Evolutionary conservation across 2,329 filamentous ascomycete genomes (phyloP).

Genomic region (Exophiala spinifera): DNA sequence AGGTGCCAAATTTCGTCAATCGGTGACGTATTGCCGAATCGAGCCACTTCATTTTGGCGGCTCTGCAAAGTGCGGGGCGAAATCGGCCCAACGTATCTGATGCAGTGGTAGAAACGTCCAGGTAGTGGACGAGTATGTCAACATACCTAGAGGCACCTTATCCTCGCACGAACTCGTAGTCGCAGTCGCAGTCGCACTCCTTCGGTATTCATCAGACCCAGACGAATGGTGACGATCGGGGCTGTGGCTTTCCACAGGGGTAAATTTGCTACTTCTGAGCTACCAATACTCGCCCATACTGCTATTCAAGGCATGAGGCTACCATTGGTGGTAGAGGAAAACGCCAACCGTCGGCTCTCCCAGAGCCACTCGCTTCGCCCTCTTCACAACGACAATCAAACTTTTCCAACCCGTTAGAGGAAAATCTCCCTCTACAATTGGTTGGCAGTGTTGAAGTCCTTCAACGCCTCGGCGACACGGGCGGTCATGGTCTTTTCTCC

Average conservation of each 20-base stretch:
- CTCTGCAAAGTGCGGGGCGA: not conserved
- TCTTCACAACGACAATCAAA: not conserved
- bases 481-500: slow-evolving; percentile 95
- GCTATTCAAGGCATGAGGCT: no score
- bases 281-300: not conserved
- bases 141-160: no score
- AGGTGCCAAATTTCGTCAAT: slow-evolving; percentile 1
- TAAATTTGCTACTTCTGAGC: not conserved
- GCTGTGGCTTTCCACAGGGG: no score
- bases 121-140: no score
- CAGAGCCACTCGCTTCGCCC: not conserved
- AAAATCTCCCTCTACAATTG: slow-evolving; percentile 59
- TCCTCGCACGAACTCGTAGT: no score
- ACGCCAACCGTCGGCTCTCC: slow-evolving; percentile 6
- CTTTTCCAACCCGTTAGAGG: not conserved
- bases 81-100: no score
- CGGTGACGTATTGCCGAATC: slow-evolving; percentile 18
- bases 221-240: not conserved
- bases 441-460: slow-evolving; percentile 85
- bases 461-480: slow-evolving; percentile 75
- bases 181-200: not conserved
- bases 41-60: slow-evolving; percentile 3
- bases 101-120: no score
- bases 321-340: not conserved
- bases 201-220: not conserved